Evolutionary conservation across 2,329 filamentous ascomycete species (phyloP).

Genomic region (Domatiomyces globalis): DNA sequence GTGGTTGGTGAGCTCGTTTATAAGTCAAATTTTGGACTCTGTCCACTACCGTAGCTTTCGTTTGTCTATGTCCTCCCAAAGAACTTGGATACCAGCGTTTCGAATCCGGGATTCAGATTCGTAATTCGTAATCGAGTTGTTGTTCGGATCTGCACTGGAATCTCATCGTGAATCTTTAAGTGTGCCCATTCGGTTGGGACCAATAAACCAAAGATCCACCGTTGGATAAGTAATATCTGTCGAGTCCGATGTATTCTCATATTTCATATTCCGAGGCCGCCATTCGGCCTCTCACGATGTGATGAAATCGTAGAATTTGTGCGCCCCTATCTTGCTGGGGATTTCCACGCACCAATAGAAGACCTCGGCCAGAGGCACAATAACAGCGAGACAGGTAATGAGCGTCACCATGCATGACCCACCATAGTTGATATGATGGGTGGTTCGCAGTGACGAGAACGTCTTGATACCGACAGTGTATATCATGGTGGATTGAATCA

Average conservation of each 20-base stretch:
- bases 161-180: no score
- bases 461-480: conserved; percentile 31
- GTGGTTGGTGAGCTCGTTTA: no score
- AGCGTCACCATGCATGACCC: neutral
- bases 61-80: neutral
- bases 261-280: neutral
- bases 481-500: conserved; percentile 28
- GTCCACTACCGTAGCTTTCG: no score
- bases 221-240: neutral
- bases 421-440: neutral
- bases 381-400: neutral
- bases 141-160: neutral
- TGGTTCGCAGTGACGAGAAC: conserved; percentile 11
- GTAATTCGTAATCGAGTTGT: neutral
- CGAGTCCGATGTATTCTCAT: neutral
- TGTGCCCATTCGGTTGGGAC: no score
- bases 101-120: neutral
- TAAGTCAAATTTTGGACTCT: no score
- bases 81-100: neutral
- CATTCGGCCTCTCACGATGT: neutral
- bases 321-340: conserved; percentile 1
- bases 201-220: no score
- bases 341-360: conserved; percentile 3
- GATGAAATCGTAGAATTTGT: conserved; percentile 3
- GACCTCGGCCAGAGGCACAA: neutral